These are phyloP conservation scores for Poronia punctata DNA, from an alignment of 495 filamentous ascomycete genomes.

Conservation along the genomic window DNA sequence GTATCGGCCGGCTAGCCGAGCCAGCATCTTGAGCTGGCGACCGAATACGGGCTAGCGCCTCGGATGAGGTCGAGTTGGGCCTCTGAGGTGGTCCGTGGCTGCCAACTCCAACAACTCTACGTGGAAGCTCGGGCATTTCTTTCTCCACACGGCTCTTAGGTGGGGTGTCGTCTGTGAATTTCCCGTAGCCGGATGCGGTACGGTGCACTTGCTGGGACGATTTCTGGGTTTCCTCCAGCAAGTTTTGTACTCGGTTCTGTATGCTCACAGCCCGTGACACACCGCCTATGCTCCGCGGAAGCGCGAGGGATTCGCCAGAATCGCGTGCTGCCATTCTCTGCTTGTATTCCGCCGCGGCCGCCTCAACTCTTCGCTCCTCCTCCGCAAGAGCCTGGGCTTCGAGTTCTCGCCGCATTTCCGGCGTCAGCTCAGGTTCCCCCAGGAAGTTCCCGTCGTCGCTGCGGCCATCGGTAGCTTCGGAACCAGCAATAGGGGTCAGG, in stretches of 20 bases:
- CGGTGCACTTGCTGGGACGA: conserved; percentile 49
- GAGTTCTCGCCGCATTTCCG: conserved; percentile 85
- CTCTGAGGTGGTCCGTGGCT: conserved; percentile 16
- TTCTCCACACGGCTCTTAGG: conserved; percentile 18
- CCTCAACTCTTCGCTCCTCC: conserved; percentile 89
- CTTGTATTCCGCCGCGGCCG: conserved; percentile 86
- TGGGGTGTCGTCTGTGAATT: conserved; percentile 55
- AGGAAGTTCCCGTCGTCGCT: conserved; percentile 58
- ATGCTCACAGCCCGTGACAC: conserved; percentile 69
- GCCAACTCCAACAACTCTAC: conserved; percentile 13
- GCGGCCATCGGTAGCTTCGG: conserved; percentile 64
- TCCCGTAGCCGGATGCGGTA: conserved; percentile 85
- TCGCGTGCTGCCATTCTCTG: conserved; percentile 60
- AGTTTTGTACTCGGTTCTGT: conserved; percentile 78
- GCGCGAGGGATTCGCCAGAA: conserved; percentile 31
- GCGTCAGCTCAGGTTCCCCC: conserved; percentile 62
- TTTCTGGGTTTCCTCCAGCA: conserved; percentile 73
- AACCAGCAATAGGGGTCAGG: conserved; percentile 67
- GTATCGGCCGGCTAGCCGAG: conserved; percentile 18
- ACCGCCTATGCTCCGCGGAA: conserved; percentile 47
- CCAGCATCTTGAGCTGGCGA: conserved; percentile 13
- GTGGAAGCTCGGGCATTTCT: conserved; percentile 15
- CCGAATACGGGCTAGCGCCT: conserved; percentile 13
- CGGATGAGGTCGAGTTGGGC: conserved; percentile 11
- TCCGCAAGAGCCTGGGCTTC: conserved; percentile 76